These are phyloP conservation scores for Tricholoma terreum DNA, from an alignment of 768 basidiomycete genomes.

Conservation along the genomic window DNA sequence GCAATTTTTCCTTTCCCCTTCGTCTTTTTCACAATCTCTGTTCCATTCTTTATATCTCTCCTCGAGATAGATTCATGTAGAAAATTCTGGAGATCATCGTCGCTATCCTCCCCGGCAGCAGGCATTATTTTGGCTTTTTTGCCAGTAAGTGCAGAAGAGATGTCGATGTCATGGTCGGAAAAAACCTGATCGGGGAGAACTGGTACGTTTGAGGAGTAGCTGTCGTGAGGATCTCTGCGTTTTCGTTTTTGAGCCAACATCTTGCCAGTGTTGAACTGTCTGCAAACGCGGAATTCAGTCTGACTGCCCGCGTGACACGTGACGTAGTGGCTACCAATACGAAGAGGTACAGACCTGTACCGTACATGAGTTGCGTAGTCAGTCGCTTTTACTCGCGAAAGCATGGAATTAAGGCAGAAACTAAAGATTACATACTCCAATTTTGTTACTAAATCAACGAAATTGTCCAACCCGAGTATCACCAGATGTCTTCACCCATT, in stretches of 20 bases:
- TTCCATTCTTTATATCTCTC: conserved; percentile 72
- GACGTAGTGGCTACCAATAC: no score
- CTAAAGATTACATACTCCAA: no score
- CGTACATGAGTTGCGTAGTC: no score
- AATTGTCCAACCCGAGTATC: no score
- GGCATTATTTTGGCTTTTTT: conserved; percentile 34
- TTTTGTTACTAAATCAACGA: no score
- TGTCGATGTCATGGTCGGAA: conserved; percentile 49
- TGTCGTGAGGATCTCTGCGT: conserved; percentile 6
- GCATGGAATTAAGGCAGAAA: no score
- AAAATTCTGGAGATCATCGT: conserved; percentile 61
- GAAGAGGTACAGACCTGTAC: no score
- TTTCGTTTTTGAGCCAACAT: conserved; percentile 18
- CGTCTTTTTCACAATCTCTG: conserved; percentile 70
- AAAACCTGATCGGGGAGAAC: conserved; percentile 2
- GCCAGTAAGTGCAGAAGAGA: conserved; percentile 57
- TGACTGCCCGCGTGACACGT: not conserved
- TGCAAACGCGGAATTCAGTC: not conserved
- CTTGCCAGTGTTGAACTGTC: not conserved
- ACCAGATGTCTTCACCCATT: no score
- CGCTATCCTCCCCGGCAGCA: conserved; percentile 47
- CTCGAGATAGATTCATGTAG: conserved; percentile 69
- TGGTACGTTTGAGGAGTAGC: conserved; percentile 8
- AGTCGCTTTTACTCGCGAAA: no score
- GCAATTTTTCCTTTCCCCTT: conserved; percentile 68